Base-by-base conservation (phyloP, 176 grass and related monocot species). In the Miscanthus lutarioriparius region DNA sequence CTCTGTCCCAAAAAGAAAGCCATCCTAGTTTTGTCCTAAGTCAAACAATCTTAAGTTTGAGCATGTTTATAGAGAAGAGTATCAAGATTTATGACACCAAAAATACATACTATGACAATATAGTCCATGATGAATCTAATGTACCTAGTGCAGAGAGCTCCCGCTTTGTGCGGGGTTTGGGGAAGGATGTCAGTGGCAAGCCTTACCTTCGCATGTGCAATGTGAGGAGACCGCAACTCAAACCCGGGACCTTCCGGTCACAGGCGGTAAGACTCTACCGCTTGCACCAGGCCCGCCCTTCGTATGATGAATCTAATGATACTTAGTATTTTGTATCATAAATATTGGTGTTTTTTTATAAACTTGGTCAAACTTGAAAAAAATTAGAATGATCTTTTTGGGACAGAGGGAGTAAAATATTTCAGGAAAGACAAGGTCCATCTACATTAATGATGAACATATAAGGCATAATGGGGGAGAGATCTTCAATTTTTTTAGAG, bases 371-470 rank as follows among this genome's bases (percentile, higher is more conserved):
- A 58, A 58, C 20, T 58, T 58, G 54, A n/a, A 20, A 58, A 58
- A n/a, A n/a, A 58, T 58, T 58, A 58, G 53, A 58, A 10, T 58
- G 22, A 3, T 1, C 54, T 58, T 58, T 56, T n/a, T n/a, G 20
- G 54, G 20, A 58, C 17, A 10, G 19, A 20, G 7, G 53, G 20
- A 58, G 53, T 43, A 45, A 13, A 48, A 72, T 53, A 48, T 65
- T 78, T 65, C n/a, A 13, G 32, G 3, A 80, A 70, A 61, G 22
- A 40, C 9, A 22, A 73, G 36, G 45, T 37, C 10, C 8, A 72
- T 88, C 1, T 40, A 54, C 47, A 53, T 75, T 25, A 56, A 68
- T 69, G 7, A 79, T 56, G 67, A 15, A 73, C 61, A 64, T 10
- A 78, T 66, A 72, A 62, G 19, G 25, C 33, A 59, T 4, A 70